Evolutionary conservation across 1,284 basidiomycete genomes (phyloP).

Genomic region (Trichosporon sp.): DNA sequence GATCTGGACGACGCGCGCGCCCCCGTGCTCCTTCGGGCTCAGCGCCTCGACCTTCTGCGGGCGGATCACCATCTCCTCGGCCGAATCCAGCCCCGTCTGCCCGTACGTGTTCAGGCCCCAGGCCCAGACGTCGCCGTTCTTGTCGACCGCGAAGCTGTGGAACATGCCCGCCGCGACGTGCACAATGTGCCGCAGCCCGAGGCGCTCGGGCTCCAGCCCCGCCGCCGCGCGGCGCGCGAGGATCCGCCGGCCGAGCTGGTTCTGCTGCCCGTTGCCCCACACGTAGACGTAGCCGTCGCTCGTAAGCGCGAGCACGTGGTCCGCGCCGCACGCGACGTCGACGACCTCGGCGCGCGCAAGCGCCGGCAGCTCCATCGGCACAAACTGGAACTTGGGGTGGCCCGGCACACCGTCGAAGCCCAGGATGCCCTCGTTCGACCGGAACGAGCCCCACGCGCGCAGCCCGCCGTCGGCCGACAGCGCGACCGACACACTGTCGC

Average conservation of each 20-base stretch:
- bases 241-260: slow-evolving; percentile 79
- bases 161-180: slow-evolving; percentile 73
- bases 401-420: slow-evolving; percentile 67
- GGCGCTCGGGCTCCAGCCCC: slow-evolving; percentile 66
- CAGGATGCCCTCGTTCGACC: slow-evolving; percentile 74
- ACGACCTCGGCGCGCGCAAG: slow-evolving; percentile 55
- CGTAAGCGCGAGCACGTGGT: slow-evolving; percentile 82
- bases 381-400: slow-evolving; percentile 49
- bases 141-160: slow-evolving; percentile 84
- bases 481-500: slow-evolving; percentile 79
- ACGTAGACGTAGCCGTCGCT: slow-evolving; percentile 73
- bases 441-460: slow-evolving; percentile 86
- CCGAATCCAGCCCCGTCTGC: slow-evolving; percentile 57
- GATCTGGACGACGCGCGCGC: slow-evolving; percentile 60
- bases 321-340: slow-evolving; percentile 73
- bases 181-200: slow-evolving; percentile 71
- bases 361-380: slow-evolving; percentile 50
- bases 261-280: slow-evolving; percentile 77
- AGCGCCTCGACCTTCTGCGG: slow-evolving; percentile 68
- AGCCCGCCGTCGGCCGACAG: slow-evolving; percentile 72
- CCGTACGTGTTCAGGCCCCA: slow-evolving; percentile 84
- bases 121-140: slow-evolving; percentile 73
- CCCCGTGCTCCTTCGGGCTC: slow-evolving; percentile 62
- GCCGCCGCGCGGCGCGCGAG: slow-evolving; percentile 77
- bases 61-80: slow-evolving; percentile 58